Conservation (phyloP, 2,329 filamentous ascomycete species). For the Xylaria sp. region DNA sequence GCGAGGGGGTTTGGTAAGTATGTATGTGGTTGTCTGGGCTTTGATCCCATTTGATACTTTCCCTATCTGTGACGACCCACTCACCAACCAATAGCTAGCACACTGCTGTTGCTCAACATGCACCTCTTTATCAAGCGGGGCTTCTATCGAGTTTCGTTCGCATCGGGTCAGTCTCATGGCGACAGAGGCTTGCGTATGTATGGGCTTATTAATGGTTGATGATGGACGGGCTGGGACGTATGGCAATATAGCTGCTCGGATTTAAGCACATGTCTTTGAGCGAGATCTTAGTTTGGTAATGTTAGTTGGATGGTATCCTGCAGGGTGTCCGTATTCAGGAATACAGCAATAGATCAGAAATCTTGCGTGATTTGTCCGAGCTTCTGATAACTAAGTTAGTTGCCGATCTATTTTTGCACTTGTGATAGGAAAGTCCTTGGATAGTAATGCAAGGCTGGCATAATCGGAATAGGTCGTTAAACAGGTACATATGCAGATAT, state of each 20-base stretch:
- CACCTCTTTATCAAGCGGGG: slow-evolving; percentile 25
- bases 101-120: slow-evolving; percentile 25
- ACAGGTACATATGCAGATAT: too few species aligned
- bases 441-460: slow-evolving; percentile 1
- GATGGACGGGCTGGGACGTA: neutral
- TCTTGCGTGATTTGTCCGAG: neutral
- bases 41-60: slow-evolving; percentile 28
- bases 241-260: neutral
- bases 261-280: neutral
- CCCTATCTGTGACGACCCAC: slow-evolving; percentile 27
- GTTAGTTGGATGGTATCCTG: neutral
- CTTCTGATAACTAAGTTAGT: neutral
- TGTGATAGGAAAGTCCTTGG: slow-evolving; percentile 1
- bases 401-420: neutral
- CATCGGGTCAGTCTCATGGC: slow-evolving; percentile 15
- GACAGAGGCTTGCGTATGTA: slow-evolving; percentile 10
- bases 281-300: neutral
- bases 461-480: slow-evolving; percentile 16
- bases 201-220: slow-evolving; percentile 14
- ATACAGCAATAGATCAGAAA: neutral
- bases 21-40: neutral
- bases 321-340: neutral
- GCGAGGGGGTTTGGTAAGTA: slow-evolving; percentile 8
- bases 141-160: slow-evolving; percentile 25
- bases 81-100: slow-evolving; percentile 9